Evolutionary conservation across 2,329 filamentous ascomycete genomes (phyloP).

Genomic region (Clonostachys rhizophaga): DNA sequence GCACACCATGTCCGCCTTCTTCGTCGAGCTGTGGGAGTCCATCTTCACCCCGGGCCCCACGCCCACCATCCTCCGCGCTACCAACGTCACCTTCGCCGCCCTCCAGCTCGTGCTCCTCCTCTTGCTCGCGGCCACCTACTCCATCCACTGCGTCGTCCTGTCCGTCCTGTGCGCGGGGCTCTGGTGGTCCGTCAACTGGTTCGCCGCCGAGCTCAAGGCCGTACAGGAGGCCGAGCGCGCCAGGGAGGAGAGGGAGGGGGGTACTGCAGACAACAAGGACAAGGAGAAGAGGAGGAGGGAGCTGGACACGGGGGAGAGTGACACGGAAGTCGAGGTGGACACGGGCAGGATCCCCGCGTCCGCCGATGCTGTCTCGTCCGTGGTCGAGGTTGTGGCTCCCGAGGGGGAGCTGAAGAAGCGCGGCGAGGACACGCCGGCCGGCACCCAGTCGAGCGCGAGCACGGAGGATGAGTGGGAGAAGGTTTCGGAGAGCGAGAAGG

Average conservation of each 20-base stretch:
- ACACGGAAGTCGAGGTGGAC: conserved; percentile 37
- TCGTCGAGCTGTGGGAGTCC: conserved; percentile 81
- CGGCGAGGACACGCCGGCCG: conserved; percentile 25
- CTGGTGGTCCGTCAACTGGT: conserved; percentile 98
- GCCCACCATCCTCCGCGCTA: conserved; percentile 80
- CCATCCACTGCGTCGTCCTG: conserved; percentile 82
- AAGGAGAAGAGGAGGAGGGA: conserved; percentile 18
- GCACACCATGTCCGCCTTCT: conserved; percentile 49
- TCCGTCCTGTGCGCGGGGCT: conserved; percentile 75
- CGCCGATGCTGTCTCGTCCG: conserved; percentile 14
- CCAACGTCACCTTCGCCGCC: conserved; percentile 82
- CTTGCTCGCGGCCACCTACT: conserved; percentile 78
- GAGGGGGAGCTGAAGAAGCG: conserved; percentile 46
- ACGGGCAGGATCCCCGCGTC: conserved; percentile 3
- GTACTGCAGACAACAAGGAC: conserved; percentile 14
- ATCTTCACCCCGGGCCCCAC: conserved; percentile 93
- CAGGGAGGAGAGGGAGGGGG: conserved; percentile 20
- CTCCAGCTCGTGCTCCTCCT: conserved; percentile 74
- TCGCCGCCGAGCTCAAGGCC: conserved; percentile 61
- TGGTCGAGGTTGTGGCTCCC: conserved; percentile 35
- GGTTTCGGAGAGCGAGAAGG: conserved; percentile 69
- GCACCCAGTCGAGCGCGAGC: conserved; percentile 56
- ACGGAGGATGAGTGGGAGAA: conserved; percentile 99
- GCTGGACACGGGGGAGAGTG: conserved; percentile 22
- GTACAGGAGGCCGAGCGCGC: conserved; percentile 35